Evolutionary conservation across 768 basidiomycete species (phyloP), one percentile per base, ranked within the genome.

Genomic region (Clathrus columnatus): DNA sequence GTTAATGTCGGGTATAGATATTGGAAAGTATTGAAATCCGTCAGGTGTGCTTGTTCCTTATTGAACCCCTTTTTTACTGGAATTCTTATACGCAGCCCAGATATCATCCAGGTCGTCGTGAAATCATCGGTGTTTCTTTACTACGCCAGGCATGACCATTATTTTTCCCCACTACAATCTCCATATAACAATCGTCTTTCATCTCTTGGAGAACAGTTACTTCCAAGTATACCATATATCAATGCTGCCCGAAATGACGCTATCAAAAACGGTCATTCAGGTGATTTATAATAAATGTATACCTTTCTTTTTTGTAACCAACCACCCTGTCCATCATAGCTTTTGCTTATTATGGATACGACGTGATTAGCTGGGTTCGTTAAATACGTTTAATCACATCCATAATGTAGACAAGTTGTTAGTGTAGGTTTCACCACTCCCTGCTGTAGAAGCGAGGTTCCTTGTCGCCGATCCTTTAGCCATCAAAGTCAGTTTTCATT

Each of bases 391-490:
- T 16, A 32, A 16, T 32, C 30, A 7, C 7, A 32, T 32, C 30
- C 30, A 7, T 7, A 16, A 32, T 32, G 16, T 32, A 32, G 17
- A 51, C 36, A 32, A 6, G 21, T 28, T 51, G 10, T 26, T 27
- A 32, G 7, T 18, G 5, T 42, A 56, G 54, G 29, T 56, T 21
- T 47, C 24, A 2, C 21, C 30, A 16, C 29, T 44, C 20, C 50
- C 57, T 0, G 28, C n/a, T 5, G 21, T 41, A 11, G 17, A 10
- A 5, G 29, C 50, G 6, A 16, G 11, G 20, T 50, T 43, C 21
- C 18, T 44, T 21, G 32, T 57, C 16, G 50, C 42, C 14, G 57
- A 57, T 20, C 50, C 57, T n/a, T 17, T 52, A 18, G 26, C 57
- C 4, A 36, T 57, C 50, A 57, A 57, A 47, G 57, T 52, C 4